Percentiles rank a stretch among this genome's conserved stretches.
Conservation (phyloP, 768 basidiomycete genomes). For the Cystofilobasidium bisporidii region DNA sequence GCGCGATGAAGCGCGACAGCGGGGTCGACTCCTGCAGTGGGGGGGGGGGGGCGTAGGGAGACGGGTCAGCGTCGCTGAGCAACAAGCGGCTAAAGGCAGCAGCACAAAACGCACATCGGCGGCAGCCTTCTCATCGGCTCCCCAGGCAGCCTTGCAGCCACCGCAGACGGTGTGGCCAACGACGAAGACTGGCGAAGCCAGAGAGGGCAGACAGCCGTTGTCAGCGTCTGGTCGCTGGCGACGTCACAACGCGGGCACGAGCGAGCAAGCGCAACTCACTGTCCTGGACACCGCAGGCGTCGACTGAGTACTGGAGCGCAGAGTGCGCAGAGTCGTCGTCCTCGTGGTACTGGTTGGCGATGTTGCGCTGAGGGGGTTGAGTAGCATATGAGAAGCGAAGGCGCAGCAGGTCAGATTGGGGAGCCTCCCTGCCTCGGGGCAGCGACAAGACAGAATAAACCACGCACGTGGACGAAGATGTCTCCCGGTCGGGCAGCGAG, state of each 20-base stretch:
- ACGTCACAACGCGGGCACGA: no score
- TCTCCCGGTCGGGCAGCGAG: slow-evolving; percentile 29
- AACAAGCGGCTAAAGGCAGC: no score
- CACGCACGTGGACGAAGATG: slow-evolving; percentile 29
- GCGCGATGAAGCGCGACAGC: slow-evolving; percentile 26
- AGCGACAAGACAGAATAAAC: neutral
- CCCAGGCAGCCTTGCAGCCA: slow-evolving; percentile 28
- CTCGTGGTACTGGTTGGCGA: slow-evolving; percentile 28
- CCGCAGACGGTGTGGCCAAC: slow-evolving; percentile 30
- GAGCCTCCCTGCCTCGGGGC: no score
- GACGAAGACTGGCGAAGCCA: slow-evolving; percentile 17
- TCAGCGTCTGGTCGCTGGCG: neutral
- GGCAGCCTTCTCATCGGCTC: slow-evolving; percentile 10
- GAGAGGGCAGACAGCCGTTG: neutral
- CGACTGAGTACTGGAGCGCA: slow-evolving; percentile 23
- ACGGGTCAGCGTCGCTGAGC: no score
- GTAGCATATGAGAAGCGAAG: neutral
- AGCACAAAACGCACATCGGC: slow-evolving; percentile 15
- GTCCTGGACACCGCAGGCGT: slow-evolving; percentile 22
- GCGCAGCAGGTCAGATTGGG: no score
- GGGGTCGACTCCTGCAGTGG: slow-evolving; percentile 13
- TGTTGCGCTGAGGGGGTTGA: slow-evolving; percentile 24
- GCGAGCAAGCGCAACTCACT: slow-evolving; percentile 16
- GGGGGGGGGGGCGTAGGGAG: no score
- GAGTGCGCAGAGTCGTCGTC: slow-evolving; percentile 27